A percentile compares a stretch with the other conserved stretches of the same genome.
phyloP scores from a whole-genome alignment of 306 rosid species.

The Astragalus membranaceus region DNA sequence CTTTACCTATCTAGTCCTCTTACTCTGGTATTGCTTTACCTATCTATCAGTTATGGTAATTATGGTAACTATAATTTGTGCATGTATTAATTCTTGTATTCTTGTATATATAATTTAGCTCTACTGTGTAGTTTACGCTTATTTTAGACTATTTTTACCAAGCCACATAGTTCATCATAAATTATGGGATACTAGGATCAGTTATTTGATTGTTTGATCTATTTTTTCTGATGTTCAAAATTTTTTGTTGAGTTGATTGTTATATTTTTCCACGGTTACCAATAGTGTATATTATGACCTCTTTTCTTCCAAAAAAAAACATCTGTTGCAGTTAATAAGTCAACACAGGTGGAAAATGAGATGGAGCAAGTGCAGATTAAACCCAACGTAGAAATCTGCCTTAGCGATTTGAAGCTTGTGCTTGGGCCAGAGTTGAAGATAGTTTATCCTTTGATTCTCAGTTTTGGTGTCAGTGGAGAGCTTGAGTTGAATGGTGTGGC shows the following conservation, averaged over 20 bases:
- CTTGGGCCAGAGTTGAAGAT: constrained; percentile 94
- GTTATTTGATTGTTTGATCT: not conserved
- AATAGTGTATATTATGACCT: not conserved
- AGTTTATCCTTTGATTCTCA: constrained; percentile 88
- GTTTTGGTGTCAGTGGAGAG: constrained; percentile 85
- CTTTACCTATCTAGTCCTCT: constrained; percentile 26
- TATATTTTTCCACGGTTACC: not conserved
- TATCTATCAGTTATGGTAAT: not conserved
- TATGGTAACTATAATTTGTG: too few relatives aligned
- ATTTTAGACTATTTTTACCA: too few relatives aligned
- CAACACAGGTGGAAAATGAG: constrained; percentile 54
- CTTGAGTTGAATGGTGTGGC: constrained; percentile 85
- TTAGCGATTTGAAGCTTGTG: constrained; percentile 74
- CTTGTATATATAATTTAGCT: too few relatives aligned
- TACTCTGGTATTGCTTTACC: constrained; percentile 55
- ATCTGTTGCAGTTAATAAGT: constrained; percentile 44
- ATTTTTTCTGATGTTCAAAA: not conserved
- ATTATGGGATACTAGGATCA: not conserved
- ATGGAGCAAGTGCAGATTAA: constrained; percentile 58
- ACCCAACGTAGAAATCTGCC: constrained; percentile 69
- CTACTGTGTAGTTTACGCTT: too few relatives aligned
- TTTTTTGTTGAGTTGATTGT: not conserved
- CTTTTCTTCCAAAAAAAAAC: constrained; percentile 1
- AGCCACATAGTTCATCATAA: not conserved
- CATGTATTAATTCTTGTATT: too few relatives aligned